phyloP scores from a whole-genome alignment of 1,284 basidiomycete genomes.

The Ustilago xerochloae region DNA sequence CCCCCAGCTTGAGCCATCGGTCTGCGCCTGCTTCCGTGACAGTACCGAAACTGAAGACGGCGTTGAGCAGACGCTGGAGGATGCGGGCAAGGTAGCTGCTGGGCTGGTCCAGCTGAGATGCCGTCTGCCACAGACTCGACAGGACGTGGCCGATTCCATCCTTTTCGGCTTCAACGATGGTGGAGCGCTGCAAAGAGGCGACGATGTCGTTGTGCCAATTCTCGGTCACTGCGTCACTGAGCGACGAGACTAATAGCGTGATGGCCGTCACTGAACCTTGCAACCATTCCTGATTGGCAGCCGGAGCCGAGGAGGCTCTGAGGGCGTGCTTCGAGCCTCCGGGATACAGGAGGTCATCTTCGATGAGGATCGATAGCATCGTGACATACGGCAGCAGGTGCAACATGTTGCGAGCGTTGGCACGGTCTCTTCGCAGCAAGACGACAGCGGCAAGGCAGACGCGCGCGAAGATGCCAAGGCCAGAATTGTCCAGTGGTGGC shows the following conservation, averaged over 20 bases:
- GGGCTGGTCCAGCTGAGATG: conserved; percentile 5
- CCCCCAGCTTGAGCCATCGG: conserved; percentile 58
- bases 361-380: conserved; percentile 64
- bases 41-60: conserved; percentile 57
- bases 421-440: conserved; percentile 75
- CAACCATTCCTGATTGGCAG: conserved; percentile 27
- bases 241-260: conserved; percentile 42
- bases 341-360: conserved; percentile 71
- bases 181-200: conserved; percentile 26
- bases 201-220: conserved; percentile 52
- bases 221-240: conserved; percentile 30
- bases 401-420: conserved; percentile 73
- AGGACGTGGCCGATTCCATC: conserved; percentile 39
- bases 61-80: conserved; percentile 58
- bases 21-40: conserved; percentile 50
- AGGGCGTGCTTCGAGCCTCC: conserved; percentile 45
- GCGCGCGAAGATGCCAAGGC: conserved; percentile 77
- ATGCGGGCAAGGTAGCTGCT: conserved; percentile 51
- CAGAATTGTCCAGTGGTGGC: conserved; percentile 70
- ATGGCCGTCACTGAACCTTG: conserved; percentile 40
- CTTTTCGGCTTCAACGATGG: conserved; percentile 12
- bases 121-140: conserved; percentile 30
- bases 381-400: conserved; percentile 72
- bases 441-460: conserved; percentile 75
- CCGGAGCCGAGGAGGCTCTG: conserved; percentile 5